Percentiles rank a stretch among this genome's conserved stretches.
These are phyloP conservation scores for Adansonia gregorii DNA, from an alignment of 441 rosid species.

Conservation along the genomic window DNA sequence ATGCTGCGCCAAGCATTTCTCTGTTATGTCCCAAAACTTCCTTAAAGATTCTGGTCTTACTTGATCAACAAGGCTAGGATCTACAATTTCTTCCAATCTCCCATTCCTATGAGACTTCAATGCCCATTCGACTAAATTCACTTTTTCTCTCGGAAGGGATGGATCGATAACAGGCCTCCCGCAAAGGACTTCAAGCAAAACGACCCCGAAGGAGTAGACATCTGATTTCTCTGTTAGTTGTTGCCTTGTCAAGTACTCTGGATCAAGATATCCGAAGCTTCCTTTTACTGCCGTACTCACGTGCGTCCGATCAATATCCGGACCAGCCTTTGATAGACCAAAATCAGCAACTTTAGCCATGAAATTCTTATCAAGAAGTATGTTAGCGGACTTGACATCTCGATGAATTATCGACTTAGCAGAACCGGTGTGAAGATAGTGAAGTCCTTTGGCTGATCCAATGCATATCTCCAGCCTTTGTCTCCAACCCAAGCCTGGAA, in stretches of 20 bases:
- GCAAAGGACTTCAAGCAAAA: constrained; percentile 74
- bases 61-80: constrained; percentile 53
- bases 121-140: constrained; percentile 75
- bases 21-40: constrained; percentile 66
- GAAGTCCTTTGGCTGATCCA: constrained; percentile 86
- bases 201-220: constrained; percentile 93
- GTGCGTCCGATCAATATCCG: constrained; percentile 75
- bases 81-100: constrained; percentile 50
- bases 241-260: constrained; percentile 79
- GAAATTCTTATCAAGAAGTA: constrained; percentile 68
- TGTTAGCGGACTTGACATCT: constrained; percentile 87
- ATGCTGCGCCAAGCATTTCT: constrained; percentile 66
- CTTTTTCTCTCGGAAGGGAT: constrained; percentile 61
- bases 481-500: constrained; percentile 62
- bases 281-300: constrained; percentile 92
- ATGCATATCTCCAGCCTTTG: constrained; percentile 79
- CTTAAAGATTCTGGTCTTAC: constrained; percentile 56
- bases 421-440: constrained; percentile 91
- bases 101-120: constrained; percentile 48
- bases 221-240: constrained; percentile 81
- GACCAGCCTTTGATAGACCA: constrained; percentile 80
- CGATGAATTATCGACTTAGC: constrained; percentile 81
- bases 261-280: constrained; percentile 90
- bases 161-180: constrained; percentile 86
- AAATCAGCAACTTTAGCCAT: constrained; percentile 96